phyloP scores from a whole-genome alignment of 1,284 basidiomycete species.

The Ganoderma resinaceum region DNA sequence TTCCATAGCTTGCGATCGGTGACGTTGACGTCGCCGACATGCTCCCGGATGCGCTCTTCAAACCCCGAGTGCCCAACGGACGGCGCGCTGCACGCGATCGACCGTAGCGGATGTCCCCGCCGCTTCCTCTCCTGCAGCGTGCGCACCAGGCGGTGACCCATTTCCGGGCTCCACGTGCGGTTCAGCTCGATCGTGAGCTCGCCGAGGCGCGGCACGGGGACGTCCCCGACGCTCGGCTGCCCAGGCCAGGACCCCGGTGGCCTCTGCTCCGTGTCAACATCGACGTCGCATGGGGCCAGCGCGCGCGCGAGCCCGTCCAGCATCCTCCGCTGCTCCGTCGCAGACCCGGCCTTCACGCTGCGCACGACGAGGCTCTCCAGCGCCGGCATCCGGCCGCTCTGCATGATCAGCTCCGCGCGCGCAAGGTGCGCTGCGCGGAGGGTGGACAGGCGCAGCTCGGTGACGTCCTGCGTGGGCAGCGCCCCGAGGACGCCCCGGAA shows the following conservation, averaged over 20 bases:
- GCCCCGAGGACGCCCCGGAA: not conserved
- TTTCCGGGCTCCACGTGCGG: not conserved
- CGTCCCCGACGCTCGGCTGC: no score
- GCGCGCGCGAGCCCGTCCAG: not conserved
- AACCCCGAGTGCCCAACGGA: not conserved
- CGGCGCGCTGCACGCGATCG: not conserved
- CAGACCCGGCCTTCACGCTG: not conserved
- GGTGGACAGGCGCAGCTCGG: not conserved
- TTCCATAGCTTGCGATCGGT: not conserved
- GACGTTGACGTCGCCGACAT: not conserved
- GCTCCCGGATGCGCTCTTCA: not conserved
- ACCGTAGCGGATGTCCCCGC: not conserved
- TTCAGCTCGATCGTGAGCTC: not conserved
- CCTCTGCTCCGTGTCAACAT: no score
- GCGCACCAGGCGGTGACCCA: not conserved
- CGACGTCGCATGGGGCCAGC: not conserved
- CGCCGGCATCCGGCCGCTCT: not conserved
- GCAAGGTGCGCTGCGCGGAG: not conserved
- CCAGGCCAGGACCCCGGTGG: no score
- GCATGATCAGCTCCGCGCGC: not conserved
- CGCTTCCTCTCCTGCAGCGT: not conserved
- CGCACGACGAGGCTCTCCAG: not conserved
- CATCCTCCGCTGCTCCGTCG: not conserved
- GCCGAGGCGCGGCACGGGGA: not conserved
- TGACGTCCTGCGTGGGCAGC: not conserved